Evolutionary conservation across 352 stramenopile genomes (phyloP).

Genomic region (Peronospora destructor): DNA sequence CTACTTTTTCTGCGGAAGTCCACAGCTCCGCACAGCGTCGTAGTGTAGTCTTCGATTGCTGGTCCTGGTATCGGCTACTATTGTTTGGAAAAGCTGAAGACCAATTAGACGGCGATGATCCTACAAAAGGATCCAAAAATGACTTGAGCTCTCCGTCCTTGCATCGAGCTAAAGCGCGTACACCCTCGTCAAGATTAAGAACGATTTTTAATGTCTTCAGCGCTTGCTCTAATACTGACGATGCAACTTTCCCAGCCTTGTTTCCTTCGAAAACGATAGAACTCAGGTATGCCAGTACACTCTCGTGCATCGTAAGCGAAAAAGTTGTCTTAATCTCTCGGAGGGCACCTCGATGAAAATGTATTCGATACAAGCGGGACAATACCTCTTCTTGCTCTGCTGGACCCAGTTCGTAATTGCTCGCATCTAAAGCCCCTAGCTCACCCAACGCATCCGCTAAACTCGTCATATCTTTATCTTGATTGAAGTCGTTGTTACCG

Average conservation of each 20-base stretch:
- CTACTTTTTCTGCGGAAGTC: conserved; percentile 25
- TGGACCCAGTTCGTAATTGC: conserved; percentile 56
- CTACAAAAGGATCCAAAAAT: conserved; percentile 49
- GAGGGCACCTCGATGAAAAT: conserved; percentile 54
- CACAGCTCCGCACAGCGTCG: conserved; percentile 34
- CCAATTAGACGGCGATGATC: conserved; percentile 48
- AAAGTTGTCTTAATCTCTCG: conserved; percentile 47
- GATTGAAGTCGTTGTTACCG: conserved; percentile 4
- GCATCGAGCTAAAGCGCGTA: conserved; percentile 29
- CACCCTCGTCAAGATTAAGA: conserved; percentile 35
- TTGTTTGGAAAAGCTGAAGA: conserved; percentile 23
- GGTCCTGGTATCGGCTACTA: neutral
- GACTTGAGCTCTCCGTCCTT: conserved; percentile 60
- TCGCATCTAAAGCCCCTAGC: conserved; percentile 50
- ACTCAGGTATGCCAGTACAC: conserved; percentile 47
- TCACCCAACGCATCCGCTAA: conserved; percentile 63
- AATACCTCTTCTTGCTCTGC: conserved; percentile 42
- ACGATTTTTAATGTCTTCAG: conserved; percentile 47
- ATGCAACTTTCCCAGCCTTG: conserved; percentile 8
- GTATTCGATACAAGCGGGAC: conserved; percentile 42
- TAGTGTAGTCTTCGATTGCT: conserved; percentile 6
- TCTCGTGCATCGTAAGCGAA: conserved; percentile 48
- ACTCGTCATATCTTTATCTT: conserved; percentile 14
- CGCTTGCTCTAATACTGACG: conserved; percentile 37
- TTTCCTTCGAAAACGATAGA: conserved; percentile 60